Evolutionary conservation across 2,329 filamentous ascomycete genomes (phyloP).

Genomic region (Didymellaceae sp.): DNA sequence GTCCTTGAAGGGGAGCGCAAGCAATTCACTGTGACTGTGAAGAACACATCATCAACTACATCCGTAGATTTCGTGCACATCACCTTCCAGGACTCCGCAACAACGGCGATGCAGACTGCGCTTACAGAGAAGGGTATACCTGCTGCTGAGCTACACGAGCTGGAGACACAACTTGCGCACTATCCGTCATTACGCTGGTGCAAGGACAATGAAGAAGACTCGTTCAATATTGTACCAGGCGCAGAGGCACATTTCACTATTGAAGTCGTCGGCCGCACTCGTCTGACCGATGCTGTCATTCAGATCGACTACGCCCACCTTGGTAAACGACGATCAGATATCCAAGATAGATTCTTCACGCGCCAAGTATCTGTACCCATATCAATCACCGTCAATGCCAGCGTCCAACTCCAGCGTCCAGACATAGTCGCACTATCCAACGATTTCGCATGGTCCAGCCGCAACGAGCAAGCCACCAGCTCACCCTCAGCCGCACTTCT

Average conservation of each 20-base stretch:
- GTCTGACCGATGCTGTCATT: constrained; percentile 77
- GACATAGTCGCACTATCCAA: constrained; percentile 78
- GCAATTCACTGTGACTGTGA: constrained; percentile 77
- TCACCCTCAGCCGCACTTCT: neutral
- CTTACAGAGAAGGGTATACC: constrained; percentile 78
- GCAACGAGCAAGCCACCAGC: constrained; percentile 1
- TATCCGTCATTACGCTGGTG: constrained; percentile 66
- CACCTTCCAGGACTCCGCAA: constrained; percentile 88
- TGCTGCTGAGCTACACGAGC: constrained; percentile 81
- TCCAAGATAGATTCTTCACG: constrained; percentile 79
- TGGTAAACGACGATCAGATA: constrained; percentile 71
- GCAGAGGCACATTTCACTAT: constrained; percentile 76
- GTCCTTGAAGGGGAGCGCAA: constrained; percentile 87
- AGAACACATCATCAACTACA: constrained; percentile 74
- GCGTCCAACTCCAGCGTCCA: constrained; percentile 79
- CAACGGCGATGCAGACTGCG: constrained; percentile 75
- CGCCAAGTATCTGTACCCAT: constrained; percentile 81
- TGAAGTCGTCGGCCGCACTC: constrained; percentile 85
- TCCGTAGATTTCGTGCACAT: constrained; percentile 85
- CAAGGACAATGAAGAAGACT: constrained; percentile 56
- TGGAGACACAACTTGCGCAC: constrained; percentile 78
- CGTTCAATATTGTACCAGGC: constrained; percentile 68
- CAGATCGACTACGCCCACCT: constrained; percentile 87
- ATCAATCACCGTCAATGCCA: constrained; percentile 89
- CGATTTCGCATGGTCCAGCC: constrained; percentile 69